Conservation (phyloP, 345 rosid genomes). For the Arabidopsis arenosa region DNA sequence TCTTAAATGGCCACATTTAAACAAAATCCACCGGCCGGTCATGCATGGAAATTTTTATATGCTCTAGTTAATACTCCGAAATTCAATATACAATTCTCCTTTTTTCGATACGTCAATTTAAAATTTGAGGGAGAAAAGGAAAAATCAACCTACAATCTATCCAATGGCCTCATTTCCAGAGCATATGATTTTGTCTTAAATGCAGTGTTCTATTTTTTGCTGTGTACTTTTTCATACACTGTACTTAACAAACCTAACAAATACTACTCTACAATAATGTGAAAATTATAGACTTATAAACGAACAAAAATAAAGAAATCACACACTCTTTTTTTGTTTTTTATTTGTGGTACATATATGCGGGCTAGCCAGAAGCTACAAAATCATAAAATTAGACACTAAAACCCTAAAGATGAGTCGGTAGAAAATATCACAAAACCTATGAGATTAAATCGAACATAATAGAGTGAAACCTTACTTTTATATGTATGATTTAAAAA, state of each 20-base stretch:
- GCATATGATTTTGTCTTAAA: neutral
- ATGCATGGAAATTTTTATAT: neutral
- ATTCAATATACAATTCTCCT: neutral
- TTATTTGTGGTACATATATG: no score
- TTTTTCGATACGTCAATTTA: no score
- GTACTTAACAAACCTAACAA: neutral
- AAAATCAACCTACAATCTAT: neutral
- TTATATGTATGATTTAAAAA: no score
- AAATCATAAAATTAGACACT: neutral
- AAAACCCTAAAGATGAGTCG: neutral
- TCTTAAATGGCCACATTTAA: conserved; percentile 5
- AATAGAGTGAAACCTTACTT: no score
- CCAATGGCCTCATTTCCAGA: neutral
- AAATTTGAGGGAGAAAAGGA: neutral
- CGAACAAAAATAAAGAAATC: no score
- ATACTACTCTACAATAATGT: neutral
- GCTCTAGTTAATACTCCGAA: neutral
- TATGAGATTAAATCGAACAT: neutral
- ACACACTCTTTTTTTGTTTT: no score
- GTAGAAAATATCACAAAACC: neutral
- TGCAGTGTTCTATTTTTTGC: neutral
- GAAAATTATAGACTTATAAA: no score
- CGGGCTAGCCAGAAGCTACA: neutral
- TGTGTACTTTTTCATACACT: neutral
- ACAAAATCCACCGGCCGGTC: conserved; percentile 8